Conservation (phyloP, 108 stramenopile genomes). For the Aurantiochytrium sp. region DNA sequence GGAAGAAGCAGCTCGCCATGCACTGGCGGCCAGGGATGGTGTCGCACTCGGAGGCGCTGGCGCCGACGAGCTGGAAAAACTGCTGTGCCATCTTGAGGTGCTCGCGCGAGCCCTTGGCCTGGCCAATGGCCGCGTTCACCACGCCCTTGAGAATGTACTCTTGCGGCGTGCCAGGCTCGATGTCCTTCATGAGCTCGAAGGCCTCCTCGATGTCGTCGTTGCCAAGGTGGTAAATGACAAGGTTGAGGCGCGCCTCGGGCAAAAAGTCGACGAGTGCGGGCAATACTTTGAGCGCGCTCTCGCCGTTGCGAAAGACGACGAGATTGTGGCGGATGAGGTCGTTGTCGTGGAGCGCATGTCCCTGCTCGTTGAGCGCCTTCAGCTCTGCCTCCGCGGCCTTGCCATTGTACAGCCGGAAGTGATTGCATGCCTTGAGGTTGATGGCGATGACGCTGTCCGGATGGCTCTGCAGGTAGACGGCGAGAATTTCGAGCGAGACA, state of each 20-base stretch:
- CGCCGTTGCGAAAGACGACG: constrained; percentile 69
- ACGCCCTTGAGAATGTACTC: constrained; percentile 74
- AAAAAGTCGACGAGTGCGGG: constrained; percentile 65
- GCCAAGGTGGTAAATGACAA: constrained; percentile 58
- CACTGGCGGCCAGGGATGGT: constrained; percentile 81
- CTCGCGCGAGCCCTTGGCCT: constrained; percentile 54
- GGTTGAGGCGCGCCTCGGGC: constrained; percentile 75
- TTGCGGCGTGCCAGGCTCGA: constrained; percentile 69
- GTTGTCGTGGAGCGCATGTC: constrained; percentile 44
- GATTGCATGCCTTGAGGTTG: constrained; percentile 79
- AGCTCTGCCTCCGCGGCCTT: constrained; percentile 74
- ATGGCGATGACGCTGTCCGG: constrained; percentile 67
- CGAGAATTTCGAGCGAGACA: constrained; percentile 69
- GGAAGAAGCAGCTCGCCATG: constrained; percentile 75
- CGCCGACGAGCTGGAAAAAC: constrained; percentile 73
- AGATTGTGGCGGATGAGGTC: constrained; percentile 71
- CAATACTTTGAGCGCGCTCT: constrained; percentile 64
- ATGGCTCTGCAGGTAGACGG: constrained; percentile 65
- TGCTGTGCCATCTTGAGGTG: constrained; percentile 62
- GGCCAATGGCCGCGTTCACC: constrained; percentile 65
- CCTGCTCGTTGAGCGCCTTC: constrained; percentile 47
- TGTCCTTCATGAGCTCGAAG: constrained; percentile 63
- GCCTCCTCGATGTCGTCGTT: constrained; percentile 67
- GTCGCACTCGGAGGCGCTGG: constrained; percentile 71
- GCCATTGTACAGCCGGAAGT: constrained; percentile 74